Percentiles rank a stretch among this genome's conserved stretches.
These are phyloP conservation scores for Fusarium devonianum DNA, from an alignment of 2,329 filamentous ascomycete genomes.

Conservation along the genomic window DNA sequence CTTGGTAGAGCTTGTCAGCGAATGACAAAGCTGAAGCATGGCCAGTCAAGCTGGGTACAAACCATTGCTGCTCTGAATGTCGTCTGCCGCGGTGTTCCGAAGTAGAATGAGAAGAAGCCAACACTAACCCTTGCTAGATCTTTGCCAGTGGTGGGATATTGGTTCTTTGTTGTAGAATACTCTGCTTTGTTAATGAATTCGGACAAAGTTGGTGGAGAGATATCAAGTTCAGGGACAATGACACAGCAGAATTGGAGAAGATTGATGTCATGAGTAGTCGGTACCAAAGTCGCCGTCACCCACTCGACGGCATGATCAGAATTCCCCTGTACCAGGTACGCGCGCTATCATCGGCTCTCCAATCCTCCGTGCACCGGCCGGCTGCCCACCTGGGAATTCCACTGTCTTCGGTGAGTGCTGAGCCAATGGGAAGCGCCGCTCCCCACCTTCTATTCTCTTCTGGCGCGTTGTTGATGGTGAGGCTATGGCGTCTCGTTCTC, in stretches of 20 bases:
- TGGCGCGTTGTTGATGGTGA: slow-evolving; percentile 10
- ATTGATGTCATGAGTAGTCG: slow-evolving; percentile 26
- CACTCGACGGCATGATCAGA: neutral
- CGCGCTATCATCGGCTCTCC: neutral
- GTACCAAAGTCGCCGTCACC: neutral
- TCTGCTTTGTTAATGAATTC: neutral
- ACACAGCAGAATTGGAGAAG: too few relatives aligned
- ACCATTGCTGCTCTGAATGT: slow-evolving; percentile 15
- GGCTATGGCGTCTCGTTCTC: neutral
- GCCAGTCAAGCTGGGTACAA: neutral
- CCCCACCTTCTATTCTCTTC: slow-evolving; percentile 42
- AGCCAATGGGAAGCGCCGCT: slow-evolving; percentile 37
- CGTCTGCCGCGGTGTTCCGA: neutral
- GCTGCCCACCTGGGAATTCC: neutral
- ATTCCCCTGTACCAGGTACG: neutral
- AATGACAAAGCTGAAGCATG: neutral
- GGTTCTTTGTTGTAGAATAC: neutral
- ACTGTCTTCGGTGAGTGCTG: slow-evolving; percentile 13
- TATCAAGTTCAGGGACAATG: neutral
- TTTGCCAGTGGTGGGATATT: neutral
- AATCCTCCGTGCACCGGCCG: slow-evolving; percentile 4
- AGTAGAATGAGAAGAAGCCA: neutral
- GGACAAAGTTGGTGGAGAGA: neutral
- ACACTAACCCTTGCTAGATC: too few relatives aligned
- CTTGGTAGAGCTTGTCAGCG: slow-evolving; percentile 21